phyloP scores from a whole-genome alignment of 1,284 basidiomycete species.

The Xerocomus tenax region DNA sequence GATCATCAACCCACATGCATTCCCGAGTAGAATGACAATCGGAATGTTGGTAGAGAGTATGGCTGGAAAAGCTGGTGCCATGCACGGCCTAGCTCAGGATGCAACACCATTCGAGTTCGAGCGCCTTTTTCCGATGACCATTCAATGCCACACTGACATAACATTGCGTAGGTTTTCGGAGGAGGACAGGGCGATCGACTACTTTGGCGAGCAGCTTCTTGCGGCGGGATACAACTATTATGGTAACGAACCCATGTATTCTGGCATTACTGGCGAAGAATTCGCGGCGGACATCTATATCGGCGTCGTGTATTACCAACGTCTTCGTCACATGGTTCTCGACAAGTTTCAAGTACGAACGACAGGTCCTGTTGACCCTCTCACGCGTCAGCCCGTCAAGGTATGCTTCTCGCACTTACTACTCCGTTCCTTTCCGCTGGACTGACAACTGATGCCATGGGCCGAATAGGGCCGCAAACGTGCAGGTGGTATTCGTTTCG shows the following conservation, averaged over 20 bases:
- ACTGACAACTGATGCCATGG: slow-evolving; percentile 5
- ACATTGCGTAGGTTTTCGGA: slow-evolving; percentile 72
- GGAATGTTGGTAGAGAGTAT: slow-evolving; percentile 99
- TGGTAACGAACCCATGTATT: slow-evolving; percentile 99
- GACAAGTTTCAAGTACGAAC: slow-evolving; percentile 99
- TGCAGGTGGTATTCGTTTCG: slow-evolving; percentile 97
- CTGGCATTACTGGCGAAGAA: slow-evolving; percentile 96
- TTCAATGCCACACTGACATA: slow-evolving; percentile 10
- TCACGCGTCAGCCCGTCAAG: slow-evolving; percentile 97
- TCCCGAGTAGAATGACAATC: slow-evolving; percentile 99
- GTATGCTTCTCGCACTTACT: slow-evolving; percentile 35
- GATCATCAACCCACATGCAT: slow-evolving; percentile 99
- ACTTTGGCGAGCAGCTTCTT: slow-evolving; percentile 92
- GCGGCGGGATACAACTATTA: slow-evolving; percentile 98
- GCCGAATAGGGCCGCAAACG: slow-evolving; percentile 83
- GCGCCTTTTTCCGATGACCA: slow-evolving; percentile 9
- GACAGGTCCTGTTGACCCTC: slow-evolving; percentile 90
- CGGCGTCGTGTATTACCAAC: slow-evolving; percentile 97
- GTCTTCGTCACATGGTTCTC: slow-evolving; percentile 97
- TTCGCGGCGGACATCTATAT: slow-evolving; percentile 98
- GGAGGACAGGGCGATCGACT: slow-evolving; percentile 90
- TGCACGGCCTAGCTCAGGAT: slow-evolving; percentile 97
- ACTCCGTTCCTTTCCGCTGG: background rate
- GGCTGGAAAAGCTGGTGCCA: slow-evolving; percentile 95
- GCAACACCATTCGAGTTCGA: slow-evolving; percentile 92